A percentile compares a stretch with the other conserved stretches of the same genome.
These are phyloP conservation scores for Alternaria arbusti DNA, from an alignment of 2,329 filamentous ascomycete species.

Conservation along the genomic window DNA sequence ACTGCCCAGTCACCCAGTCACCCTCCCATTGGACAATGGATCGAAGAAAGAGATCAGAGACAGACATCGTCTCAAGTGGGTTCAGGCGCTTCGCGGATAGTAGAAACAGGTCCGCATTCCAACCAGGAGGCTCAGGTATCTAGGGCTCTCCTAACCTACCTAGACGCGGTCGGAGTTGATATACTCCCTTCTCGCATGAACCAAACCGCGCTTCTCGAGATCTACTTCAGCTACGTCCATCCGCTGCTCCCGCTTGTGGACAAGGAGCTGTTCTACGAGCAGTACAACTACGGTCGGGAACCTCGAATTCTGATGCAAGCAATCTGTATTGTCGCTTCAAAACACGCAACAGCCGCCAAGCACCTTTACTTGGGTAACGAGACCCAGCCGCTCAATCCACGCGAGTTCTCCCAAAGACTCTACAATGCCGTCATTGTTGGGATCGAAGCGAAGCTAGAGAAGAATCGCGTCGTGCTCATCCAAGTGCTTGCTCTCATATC, in stretches of 20 bases:
- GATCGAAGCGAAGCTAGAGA: conserved; percentile 51
- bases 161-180: conserved; percentile 46
- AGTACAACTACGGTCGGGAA: conserved; percentile 44
- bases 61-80: conserved; percentile 29
- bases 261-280: conserved; percentile 50
- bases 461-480: conserved; percentile 56
- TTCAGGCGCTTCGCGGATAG: conserved; percentile 30
- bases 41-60: conserved; percentile 39
- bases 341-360: conserved; percentile 52
- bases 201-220: conserved; percentile 50
- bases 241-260: conserved; percentile 56
- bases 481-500: conserved; percentile 56
- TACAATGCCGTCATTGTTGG: conserved; percentile 52
- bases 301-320: conserved; percentile 53
- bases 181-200: conserved; percentile 44
- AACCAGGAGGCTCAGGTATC: conserved; percentile 42
- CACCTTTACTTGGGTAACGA: conserved; percentile 49
- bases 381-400: conserved; percentile 43
- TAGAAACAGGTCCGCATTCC: conserved; percentile 40
- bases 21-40: conserved; percentile 45
- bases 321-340: conserved; percentile 57
- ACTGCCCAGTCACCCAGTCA: conserved; percentile 36
- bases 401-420: conserved; percentile 54
- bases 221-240: conserved; percentile 56
- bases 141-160: conserved; percentile 44